A percentile compares a stretch with the other conserved stretches of the same genome.
These are phyloP conservation scores for Pythium aphanidermatum DNA, from an alignment of 352 stramenopile species.

Conservation along the genomic window DNA sequence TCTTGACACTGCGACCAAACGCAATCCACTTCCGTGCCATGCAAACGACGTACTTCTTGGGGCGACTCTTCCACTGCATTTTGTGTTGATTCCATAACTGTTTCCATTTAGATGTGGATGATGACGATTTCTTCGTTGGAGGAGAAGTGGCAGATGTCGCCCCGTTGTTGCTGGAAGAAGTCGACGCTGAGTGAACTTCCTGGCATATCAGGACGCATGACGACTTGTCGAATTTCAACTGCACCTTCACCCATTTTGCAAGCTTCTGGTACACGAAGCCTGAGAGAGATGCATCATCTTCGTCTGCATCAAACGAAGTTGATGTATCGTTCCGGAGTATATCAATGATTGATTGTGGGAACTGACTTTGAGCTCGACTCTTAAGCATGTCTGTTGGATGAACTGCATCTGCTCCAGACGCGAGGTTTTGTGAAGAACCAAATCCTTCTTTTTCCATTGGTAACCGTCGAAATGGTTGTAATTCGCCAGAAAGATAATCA, in stretches of 20 bases:
- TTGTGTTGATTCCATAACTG: constrained; percentile 57
- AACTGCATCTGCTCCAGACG: constrained; percentile 43
- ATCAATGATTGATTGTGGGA: constrained; percentile 63
- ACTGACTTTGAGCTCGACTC: constrained; percentile 65
- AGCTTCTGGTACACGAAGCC: constrained; percentile 71
- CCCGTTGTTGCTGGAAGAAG: too few species aligned
- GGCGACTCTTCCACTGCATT: constrained; percentile 45
- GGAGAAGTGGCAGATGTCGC: background rate
- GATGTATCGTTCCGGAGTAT: constrained; percentile 53
- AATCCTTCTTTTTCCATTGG: constrained; percentile 72
- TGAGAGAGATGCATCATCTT: constrained; percentile 46
- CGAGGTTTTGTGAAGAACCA: constrained; percentile 54
- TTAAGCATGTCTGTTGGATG: constrained; percentile 68
- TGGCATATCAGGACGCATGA: constrained; percentile 35
- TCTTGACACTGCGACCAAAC: constrained; percentile 66
- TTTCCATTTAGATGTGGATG: constrained; percentile 45
- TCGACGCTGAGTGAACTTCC: constrained; percentile 20
- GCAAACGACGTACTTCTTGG: constrained; percentile 64
- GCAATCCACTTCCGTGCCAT: constrained; percentile 73
- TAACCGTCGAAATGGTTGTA: constrained; percentile 57
- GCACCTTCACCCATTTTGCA: constrained; percentile 67
- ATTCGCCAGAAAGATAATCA: constrained; percentile 54
- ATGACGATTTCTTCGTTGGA: constrained; percentile 12
- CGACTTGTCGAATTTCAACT: constrained; percentile 61
- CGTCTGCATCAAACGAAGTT: constrained; percentile 46